A percentile compares a stretch with the other conserved stretches of the same genome.
Evolutionary conservation across 352 stramenopile species (phyloP).

Genomic region (Blastocystis sp.): DNA sequence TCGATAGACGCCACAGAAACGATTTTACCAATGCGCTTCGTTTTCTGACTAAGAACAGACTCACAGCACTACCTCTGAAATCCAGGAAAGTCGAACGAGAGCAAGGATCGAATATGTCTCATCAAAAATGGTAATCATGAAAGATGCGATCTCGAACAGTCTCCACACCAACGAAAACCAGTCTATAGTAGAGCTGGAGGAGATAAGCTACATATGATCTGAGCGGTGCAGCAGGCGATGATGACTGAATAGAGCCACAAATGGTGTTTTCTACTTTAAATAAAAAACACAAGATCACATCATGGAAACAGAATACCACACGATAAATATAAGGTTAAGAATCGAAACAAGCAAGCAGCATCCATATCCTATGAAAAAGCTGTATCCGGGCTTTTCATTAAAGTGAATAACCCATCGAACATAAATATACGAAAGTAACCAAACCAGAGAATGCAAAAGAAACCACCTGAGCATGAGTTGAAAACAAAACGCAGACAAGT

Average conservation of each 20-base stretch:
- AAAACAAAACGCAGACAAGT: not conserved
- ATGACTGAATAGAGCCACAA: not conserved
- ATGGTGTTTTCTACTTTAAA: not conserved
- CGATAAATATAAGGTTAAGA: not conserved
- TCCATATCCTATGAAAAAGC: not conserved
- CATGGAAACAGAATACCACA: not conserved
- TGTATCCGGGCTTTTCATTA: not conserved
- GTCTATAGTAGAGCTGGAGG: not conserved
- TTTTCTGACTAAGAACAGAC: not conserved
- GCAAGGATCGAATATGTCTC: slow-evolving; percentile 5
- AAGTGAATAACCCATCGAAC: not conserved
- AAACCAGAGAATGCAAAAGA: not conserved
- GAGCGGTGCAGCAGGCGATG: not conserved
- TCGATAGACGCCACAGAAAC: not conserved
- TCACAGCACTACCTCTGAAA: not conserved
- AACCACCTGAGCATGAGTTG: not conserved
- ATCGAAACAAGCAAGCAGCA: not conserved
- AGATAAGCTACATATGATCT: not conserved
- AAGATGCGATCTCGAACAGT: not conserved
- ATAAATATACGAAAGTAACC: not conserved
- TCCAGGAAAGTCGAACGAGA: not conserved
- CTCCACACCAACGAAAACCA: not conserved
- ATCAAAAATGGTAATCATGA: not conserved
- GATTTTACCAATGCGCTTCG: not conserved
- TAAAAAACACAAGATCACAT: not conserved